These are phyloP conservation scores for Pseudogymnoascus sp. DNA, from an alignment of 2,329 filamentous ascomycete genomes.

Conservation along the genomic window DNA sequence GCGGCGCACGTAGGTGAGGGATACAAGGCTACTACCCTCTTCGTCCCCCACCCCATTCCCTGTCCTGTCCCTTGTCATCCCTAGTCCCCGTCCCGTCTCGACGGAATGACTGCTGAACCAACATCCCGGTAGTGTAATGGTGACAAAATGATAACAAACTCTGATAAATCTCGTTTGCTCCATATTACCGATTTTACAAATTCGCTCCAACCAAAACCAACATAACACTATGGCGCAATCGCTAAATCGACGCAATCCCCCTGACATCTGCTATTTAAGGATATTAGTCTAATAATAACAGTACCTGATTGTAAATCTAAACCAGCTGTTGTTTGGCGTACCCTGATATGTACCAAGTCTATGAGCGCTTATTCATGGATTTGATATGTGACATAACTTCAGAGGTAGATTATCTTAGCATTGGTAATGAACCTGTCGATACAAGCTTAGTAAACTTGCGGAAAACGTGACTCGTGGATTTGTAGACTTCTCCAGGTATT, in stretches of 20 bases:
- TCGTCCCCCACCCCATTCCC: neutral
- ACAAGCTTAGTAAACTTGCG: neutral
- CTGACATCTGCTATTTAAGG: neutral
- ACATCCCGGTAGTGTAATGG: neutral
- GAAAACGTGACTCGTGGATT: neutral
- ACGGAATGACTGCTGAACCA: neutral
- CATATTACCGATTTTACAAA: neutral
- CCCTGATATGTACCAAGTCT: neutral
- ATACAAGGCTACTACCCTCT: neutral
- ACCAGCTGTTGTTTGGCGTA: neutral
- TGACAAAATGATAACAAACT: neutral
- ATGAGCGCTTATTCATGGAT: neutral
- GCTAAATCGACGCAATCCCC: neutral
- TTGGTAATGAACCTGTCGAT: neutral
- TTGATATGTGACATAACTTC: neutral
- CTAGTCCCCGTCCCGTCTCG: neutral
- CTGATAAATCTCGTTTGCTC: neutral
- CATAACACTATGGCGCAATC: neutral
- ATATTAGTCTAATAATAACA: constrained; percentile 18
- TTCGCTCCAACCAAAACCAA: neutral
- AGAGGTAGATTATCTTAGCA: neutral
- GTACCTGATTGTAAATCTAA: neutral
- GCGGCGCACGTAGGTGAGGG: neutral
- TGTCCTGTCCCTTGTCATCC: neutral
- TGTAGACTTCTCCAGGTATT: neutral